Evolutionary conservation across 140 eudicot species (phyloP), one percentile per base, ranked within the genome.

Genomic region (Senecio squalidus): DNA sequence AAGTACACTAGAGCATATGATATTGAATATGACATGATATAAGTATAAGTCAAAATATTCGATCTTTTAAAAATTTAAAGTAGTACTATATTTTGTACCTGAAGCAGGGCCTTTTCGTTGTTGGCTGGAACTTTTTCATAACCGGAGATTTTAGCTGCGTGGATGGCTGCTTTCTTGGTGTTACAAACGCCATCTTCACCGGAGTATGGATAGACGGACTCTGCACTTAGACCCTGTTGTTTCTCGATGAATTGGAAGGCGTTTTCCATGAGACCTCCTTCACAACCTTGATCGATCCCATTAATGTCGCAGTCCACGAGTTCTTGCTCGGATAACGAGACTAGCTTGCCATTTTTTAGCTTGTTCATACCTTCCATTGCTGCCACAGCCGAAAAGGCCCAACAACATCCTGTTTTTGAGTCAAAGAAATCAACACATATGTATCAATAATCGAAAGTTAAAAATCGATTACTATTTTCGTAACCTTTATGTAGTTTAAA

Each of bases 371-470:
- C 82, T 71, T 76, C 78, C 58, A 60, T 67, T 17, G 75, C 82
- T 23, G 72, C 82, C 15, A 77, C 78, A 0, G 75, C 78, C 18
- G 82, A 66, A 61, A 77, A 77, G 26, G 82, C 82, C 82, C 82
- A 76, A 30, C 82, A 70, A 46, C 77, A 69, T 50, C 81, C 77
- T 76, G 55, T 50, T 47, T 59, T 10, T 17, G 21, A 41, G 1
- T 4, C 7, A 13, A 29, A 69, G 15, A 58, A 9, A 8, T 17
- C 6, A 2, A 26, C 50, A 28, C 7, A 5, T 25, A 9, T 0
- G 23, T 10, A 2, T 25, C 11, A 40, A 25, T 9, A 7, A 40
- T 40, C 5, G 15, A 25, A 60, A 1, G 27, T 40, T 14, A 25
- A 59, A 40, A n/a, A n/a, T n/a, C n/a, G n/a, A n/a, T n/a, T n/a